Conservation (phyloP, 2,329 filamentous ascomycete species). For the Aureobasidium lini region DNA sequence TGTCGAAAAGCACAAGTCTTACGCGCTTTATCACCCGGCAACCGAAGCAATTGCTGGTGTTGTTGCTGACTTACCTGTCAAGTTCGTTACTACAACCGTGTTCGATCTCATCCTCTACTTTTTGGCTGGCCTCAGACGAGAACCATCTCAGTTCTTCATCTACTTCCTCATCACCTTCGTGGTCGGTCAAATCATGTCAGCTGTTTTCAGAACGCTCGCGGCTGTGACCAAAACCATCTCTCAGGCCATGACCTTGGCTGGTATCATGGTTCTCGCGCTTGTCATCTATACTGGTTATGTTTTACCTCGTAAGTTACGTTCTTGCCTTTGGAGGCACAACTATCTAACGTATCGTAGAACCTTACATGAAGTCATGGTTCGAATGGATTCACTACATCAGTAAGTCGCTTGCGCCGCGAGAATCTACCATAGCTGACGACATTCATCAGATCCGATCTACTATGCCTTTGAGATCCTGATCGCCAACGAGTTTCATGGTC, state of each 20-base stretch:
- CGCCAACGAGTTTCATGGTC: constrained; percentile 44
- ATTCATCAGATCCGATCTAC: constrained; percentile 44
- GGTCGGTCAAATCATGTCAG: constrained; percentile 36
- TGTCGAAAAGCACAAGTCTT: constrained; percentile 40
- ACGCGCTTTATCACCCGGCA: constrained; percentile 32
- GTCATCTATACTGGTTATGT: constrained; percentile 57
- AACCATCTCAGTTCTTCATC: constrained; percentile 51
- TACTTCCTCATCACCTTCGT: constrained; percentile 52
- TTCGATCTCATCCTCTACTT: constrained; percentile 57
- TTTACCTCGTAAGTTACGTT: constrained; percentile 27
- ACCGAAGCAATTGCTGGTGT: constrained; percentile 49
- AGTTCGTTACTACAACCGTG: constrained; percentile 42
- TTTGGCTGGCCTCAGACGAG: constrained; percentile 39
- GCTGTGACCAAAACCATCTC: constrained; percentile 54
- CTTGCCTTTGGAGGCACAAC: too few relatives aligned
- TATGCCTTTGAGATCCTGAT: constrained; percentile 59
- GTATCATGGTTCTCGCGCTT: constrained; percentile 47
- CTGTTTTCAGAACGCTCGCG: constrained; percentile 49
- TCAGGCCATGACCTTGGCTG: constrained; percentile 53
- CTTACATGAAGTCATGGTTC: constrained; percentile 39
- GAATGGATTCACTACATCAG: constrained; percentile 45
- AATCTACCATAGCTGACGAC: not conserved
- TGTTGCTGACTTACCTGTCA: constrained; percentile 50
- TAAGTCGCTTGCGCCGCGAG: not conserved
- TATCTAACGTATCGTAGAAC: constrained; percentile 13